Conservation (phyloP, 768 basidiomycete species). For the Obba rivulosa region DNA sequence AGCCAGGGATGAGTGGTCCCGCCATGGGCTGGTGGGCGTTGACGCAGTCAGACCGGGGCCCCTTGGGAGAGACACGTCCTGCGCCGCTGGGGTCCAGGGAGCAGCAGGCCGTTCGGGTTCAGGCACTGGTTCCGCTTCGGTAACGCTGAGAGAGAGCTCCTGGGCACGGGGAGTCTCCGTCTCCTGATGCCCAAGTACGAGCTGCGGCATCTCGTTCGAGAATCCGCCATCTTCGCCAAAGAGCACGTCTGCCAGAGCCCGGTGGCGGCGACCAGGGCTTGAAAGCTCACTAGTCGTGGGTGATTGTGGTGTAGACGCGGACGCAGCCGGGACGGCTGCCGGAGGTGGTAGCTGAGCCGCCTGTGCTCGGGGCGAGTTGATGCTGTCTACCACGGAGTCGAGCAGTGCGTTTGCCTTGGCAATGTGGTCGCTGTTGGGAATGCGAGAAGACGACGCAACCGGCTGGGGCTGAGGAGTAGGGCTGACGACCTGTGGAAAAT, state of each 20-base stretch:
- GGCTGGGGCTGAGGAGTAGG: constrained; percentile 40
- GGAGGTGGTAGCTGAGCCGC: constrained; percentile 12
- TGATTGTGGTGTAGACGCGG: constrained; percentile 30
- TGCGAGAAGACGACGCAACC: constrained; percentile 15
- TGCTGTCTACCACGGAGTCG: constrained; percentile 54
- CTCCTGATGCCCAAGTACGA: background rate
- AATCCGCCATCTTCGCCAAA: constrained; percentile 47
- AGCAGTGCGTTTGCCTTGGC: constrained; percentile 62
- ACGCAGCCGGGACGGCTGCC: constrained; percentile 1
- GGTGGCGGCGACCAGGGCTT: constrained; percentile 53
- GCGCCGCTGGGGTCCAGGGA: constrained; percentile 1
- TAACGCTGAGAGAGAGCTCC: too few species aligned
- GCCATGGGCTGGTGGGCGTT: constrained; percentile 8
- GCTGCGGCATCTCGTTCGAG: background rate
- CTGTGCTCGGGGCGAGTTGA: constrained; percentile 34
- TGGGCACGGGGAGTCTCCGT: too few species aligned
- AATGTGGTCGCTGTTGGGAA: constrained; percentile 39
- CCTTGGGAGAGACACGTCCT: background rate
- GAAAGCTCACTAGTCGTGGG: constrained; percentile 25
- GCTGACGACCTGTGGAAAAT: constrained; percentile 46
- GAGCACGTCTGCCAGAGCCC: constrained; percentile 72
- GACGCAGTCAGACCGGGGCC: constrained; percentile 8
- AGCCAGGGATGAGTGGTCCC: constrained; percentile 52
- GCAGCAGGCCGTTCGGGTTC: constrained; percentile 2
- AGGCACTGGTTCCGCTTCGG: constrained; percentile 23